phyloP scores from a whole-genome alignment of 2,329 filamentous ascomycete species.

The Aspergillus carbonarius region DNA sequence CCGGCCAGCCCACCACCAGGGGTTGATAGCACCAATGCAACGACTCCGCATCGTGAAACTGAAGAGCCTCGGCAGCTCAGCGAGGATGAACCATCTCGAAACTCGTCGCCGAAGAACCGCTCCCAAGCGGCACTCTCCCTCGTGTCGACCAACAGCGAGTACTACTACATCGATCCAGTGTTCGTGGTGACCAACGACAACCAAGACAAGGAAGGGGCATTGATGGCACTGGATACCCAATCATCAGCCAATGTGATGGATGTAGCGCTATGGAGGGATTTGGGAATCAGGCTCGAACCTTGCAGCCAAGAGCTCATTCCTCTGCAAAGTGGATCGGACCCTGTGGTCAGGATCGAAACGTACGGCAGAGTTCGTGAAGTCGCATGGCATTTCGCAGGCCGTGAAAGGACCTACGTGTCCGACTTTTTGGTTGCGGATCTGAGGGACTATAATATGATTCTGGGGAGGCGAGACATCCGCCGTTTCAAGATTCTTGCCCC shows the following conservation, averaged over 20 bases:
- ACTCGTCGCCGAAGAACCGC: background rate
- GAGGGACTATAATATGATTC: background rate
- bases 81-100: background rate
- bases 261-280: background rate
- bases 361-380: background rate
- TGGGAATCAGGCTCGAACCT: background rate
- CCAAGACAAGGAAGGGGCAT: background rate
- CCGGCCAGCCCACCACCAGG: background rate
- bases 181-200: background rate
- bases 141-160: background rate
- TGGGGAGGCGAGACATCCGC: background rate
- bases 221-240: background rate
- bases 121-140: background rate
- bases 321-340: background rate
- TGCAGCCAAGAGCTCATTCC: background rate
- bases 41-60: background rate
- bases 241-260: background rate
- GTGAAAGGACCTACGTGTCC: background rate
- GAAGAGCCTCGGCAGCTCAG: background rate
- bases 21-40: background rate
- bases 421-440: slow-evolving; percentile 2
- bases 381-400: background rate
- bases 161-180: background rate
- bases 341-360: background rate
- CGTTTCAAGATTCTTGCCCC: background rate